These are phyloP conservation scores for Hanseniaspora lindneri DNA, from an alignment of 805 yeast genomes.

Conservation along the genomic window DNA sequence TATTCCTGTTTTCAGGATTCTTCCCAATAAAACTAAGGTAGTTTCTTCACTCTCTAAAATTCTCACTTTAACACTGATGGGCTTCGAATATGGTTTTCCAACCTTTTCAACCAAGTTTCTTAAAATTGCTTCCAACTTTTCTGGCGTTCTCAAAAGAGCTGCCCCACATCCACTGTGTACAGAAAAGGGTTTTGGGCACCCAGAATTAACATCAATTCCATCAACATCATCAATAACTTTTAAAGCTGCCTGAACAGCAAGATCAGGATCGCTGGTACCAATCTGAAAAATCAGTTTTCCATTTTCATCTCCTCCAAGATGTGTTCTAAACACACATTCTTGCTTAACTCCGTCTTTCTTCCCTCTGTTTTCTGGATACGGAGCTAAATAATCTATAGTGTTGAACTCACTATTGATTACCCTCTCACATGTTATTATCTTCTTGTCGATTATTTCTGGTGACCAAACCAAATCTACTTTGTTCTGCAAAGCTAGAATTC, in stretches of 20 bases:
- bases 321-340: conserved; percentile 60
- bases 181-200: conserved; percentile 94
- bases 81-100: conserved; percentile 63
- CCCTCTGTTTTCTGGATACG: conserved; percentile 31
- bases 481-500: conserved; percentile 63
- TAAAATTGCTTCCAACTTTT: conserved; percentile 57
- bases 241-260: conserved; percentile 81
- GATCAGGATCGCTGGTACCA: conserved; percentile 72
- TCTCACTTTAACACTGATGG: conserved; percentile 85
- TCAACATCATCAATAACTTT: conserved; percentile 75
- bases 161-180: conserved; percentile 98
- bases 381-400: conserved; percentile 47
- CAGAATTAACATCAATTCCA: conserved; percentile 89
- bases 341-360: conserved; percentile 36
- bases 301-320: conserved; percentile 44
- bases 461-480: conserved; percentile 96
- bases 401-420: conserved; percentile 42
- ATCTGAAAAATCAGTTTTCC: conserved; percentile 71
- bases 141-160: conserved; percentile 75
- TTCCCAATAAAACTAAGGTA: conserved; percentile 47
- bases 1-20: conserved; percentile 66
- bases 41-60: conserved; percentile 52
- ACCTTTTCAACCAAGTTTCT: conserved; percentile 59
- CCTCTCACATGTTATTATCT: conserved; percentile 59
- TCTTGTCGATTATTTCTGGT: conserved; percentile 87